Percentiles rank a stretch among this genome's conserved stretches.
phyloP scores from a whole-genome alignment of 805 yeast genomes.

The Candida golubevii region DNA sequence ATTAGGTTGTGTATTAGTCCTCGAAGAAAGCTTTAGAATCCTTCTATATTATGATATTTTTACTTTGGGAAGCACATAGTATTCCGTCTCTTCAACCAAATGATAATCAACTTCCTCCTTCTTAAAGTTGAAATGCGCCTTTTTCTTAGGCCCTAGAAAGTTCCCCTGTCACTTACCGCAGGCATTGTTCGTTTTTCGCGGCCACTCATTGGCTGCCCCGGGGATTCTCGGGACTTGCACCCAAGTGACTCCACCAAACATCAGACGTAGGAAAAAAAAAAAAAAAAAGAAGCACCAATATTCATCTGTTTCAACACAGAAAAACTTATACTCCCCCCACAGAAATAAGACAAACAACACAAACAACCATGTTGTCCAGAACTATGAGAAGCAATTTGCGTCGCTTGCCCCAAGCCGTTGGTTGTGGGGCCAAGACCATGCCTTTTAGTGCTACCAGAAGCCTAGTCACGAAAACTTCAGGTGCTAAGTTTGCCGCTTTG shows the following conservation, averaged over 20 bases:
- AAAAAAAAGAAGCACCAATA: background rate
- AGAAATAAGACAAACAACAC: background rate
- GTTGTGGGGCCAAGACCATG: constrained; percentile 6
- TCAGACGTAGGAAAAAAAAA: constrained; percentile 1
- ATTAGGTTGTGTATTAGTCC: too few relatives aligned
- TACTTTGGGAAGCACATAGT: too few relatives aligned
- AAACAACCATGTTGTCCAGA: constrained; percentile 32
- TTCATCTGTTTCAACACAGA: constrained; percentile 1
- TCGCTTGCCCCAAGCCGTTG: constrained; percentile 21
- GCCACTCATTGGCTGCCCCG: constrained; percentile 18
- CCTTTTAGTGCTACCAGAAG: constrained; percentile 20
- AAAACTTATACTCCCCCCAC: background rate
- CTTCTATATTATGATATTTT: too few relatives aligned
- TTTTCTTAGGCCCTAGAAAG: too few relatives aligned
- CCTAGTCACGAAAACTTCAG: constrained; percentile 8
- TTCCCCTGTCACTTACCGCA: too few relatives aligned
- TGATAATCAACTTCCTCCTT: too few relatives aligned
- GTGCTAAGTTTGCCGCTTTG: constrained; percentile 8
- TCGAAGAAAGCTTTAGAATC: too few relatives aligned
- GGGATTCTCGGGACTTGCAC: constrained; percentile 14
- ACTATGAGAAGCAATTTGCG: constrained; percentile 26
- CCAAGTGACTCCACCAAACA: background rate
- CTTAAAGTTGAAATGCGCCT: too few relatives aligned
- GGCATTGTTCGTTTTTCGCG: constrained; percentile 10
- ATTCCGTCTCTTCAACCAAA: too few relatives aligned